phyloP scores from a whole-genome alignment of 2,329 filamentous ascomycete species.

The Mycocentrospora acerina region DNA sequence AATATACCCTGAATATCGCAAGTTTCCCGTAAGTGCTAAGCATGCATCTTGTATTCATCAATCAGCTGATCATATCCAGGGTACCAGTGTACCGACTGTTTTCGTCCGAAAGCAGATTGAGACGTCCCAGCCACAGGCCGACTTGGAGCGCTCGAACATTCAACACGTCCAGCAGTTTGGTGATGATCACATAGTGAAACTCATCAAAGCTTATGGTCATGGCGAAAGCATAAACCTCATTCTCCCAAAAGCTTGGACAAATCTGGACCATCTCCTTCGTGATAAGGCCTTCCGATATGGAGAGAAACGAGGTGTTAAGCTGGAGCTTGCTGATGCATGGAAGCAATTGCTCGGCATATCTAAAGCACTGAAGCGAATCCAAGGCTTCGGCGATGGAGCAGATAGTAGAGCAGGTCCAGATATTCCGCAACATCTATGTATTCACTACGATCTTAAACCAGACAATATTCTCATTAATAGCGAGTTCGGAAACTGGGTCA shows the following conservation, averaged over 20 bases:
- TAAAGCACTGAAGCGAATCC: constrained; percentile 4
- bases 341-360: constrained; percentile 9
- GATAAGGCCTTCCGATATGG: constrained; percentile 2
- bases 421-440: constrained; percentile 1
- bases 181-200: constrained; percentile 11
- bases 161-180: not conserved
- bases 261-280: constrained; percentile 8
- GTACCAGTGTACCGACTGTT: constrained; percentile 1
- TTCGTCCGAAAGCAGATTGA: constrained; percentile 7
- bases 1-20: constrained; percentile 4
- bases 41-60: too few relatives aligned
- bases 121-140: not conserved
- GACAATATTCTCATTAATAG: constrained; percentile 9
- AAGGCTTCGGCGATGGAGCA: not conserved
- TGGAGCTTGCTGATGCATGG: constrained; percentile 5
- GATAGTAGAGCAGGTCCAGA: not conserved
- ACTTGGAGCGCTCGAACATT: constrained; percentile 6
- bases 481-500: constrained; percentile 7
- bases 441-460: constrained; percentile 11
- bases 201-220: constrained; percentile 15
- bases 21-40: not conserved
- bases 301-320: not conserved
- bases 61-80: not conserved
- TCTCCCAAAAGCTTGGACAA: constrained; percentile 9
- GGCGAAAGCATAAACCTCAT: constrained; percentile 10